These are phyloP conservation scores for Pterocarpus macrocarpus DNA, from an alignment of 306 rosid species.

Conservation along the genomic window DNA sequence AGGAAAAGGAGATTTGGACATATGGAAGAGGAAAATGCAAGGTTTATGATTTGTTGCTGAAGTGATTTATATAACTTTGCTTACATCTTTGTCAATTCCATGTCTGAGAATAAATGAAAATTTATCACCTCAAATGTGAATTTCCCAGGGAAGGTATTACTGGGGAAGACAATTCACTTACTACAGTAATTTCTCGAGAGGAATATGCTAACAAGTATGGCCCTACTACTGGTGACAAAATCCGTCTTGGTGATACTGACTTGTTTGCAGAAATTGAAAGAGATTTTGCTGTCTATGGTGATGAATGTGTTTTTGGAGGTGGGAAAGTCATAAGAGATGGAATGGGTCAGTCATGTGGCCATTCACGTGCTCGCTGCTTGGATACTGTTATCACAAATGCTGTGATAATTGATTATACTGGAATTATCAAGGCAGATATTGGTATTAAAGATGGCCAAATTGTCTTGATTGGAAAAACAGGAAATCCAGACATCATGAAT, in stretches of 20 bases:
- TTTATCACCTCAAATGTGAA: constrained; percentile 56
- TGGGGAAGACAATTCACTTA: constrained; percentile 61
- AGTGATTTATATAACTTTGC: constrained; percentile 38
- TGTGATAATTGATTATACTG: constrained; percentile 79
- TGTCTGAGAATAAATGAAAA: constrained; percentile 35
- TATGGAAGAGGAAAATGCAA: constrained; percentile 64
- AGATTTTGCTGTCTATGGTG: constrained; percentile 82
- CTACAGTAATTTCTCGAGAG: constrained; percentile 67
- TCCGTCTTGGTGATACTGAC: constrained; percentile 92
- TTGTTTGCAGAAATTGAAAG: constrained; percentile 87
- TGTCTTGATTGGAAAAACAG: constrained; percentile 80
- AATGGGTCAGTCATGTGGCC: constrained; percentile 87
- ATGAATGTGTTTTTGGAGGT: constrained; percentile 95
- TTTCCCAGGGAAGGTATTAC: constrained; percentile 83
- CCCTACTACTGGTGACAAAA: constrained; percentile 89
- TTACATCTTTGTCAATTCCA: constrained; percentile 24
- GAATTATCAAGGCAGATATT: constrained; percentile 90
- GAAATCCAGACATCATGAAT: constrained; percentile 89
- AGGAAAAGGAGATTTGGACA: constrained; percentile 56
- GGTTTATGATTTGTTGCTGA: constrained; percentile 60
- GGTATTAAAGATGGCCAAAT: constrained; percentile 79
- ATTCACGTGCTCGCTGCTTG: constrained; percentile 52
- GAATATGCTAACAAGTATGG: constrained; percentile 87
- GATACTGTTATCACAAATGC: constrained; percentile 94
- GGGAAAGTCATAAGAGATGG: constrained; percentile 97